These are phyloP conservation scores for Leptographium procerum DNA, from an alignment of 2,329 filamentous ascomycete genomes.

Conservation along the genomic window DNA sequence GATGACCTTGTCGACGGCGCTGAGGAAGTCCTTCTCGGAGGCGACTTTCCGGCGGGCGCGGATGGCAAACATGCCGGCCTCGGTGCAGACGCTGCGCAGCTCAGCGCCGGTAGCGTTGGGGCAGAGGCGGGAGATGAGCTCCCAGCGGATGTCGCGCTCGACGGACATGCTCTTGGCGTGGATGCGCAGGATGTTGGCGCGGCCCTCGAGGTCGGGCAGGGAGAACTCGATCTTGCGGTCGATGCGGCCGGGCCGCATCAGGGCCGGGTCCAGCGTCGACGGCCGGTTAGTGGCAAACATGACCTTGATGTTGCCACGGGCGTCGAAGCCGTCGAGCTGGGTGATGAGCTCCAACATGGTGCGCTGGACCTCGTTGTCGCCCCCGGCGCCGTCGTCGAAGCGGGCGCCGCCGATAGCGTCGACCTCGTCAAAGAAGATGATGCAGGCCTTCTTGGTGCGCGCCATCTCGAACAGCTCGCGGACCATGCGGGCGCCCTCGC, in stretches of 20 bases:
- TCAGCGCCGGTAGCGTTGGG: slow-evolving; percentile 96
- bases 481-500: slow-evolving; percentile 96
- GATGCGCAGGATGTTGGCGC: slow-evolving; percentile 94
- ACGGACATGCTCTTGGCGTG: slow-evolving; percentile 99
- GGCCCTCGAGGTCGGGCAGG: slow-evolving; percentile 89
- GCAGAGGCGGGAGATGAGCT: slow-evolving; percentile 92
- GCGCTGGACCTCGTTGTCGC: slow-evolving; percentile 93
- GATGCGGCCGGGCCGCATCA: slow-evolving; percentile 95
- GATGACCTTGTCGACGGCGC: slow-evolving; percentile 98
- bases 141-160: slow-evolving; percentile 97
- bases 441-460: slow-evolving; percentile 97
- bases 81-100: slow-evolving; percentile 89
- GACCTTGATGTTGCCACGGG: slow-evolving; percentile 97
- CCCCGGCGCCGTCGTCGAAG: slow-evolving; percentile 93
- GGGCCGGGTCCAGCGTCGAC: slow-evolving; percentile 86
- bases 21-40: slow-evolving; percentile 96
- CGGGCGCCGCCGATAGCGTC: slow-evolving; percentile 98
- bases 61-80: slow-evolving; percentile 98
- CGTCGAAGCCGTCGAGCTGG: slow-evolving; percentile 96
- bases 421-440: slow-evolving; percentile 99
- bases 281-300: slow-evolving; percentile 99
- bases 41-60: slow-evolving; percentile 91
- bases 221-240: slow-evolving; percentile 99
- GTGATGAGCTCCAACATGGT: slow-evolving; percentile 98
- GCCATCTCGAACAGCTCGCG: slow-evolving; percentile 99